phyloP scores from a whole-genome alignment of 352 stramenopile genomes.

The Phytophthora constricta region DNA sequence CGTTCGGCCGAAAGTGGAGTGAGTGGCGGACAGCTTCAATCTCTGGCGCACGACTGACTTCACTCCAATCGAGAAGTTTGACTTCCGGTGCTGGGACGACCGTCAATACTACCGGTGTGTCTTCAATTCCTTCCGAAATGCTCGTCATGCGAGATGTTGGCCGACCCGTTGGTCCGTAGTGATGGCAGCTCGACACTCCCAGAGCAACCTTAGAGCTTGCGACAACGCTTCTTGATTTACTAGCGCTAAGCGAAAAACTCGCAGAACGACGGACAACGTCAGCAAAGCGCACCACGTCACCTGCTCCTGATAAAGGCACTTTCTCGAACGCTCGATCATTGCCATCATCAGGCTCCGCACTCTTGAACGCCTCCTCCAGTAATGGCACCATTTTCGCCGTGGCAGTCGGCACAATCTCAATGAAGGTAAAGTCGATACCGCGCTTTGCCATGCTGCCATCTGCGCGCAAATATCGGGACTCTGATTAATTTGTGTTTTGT shows the following conservation, averaged over 20 bases:
- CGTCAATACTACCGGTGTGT: neutral
- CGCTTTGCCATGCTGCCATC: slow-evolving; percentile 34
- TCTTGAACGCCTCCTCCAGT: slow-evolving; percentile 31
- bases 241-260: too few relatives aligned
- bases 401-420: slow-evolving; percentile 31
- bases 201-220: slow-evolving; percentile 11
- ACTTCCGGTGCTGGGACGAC: neutral
- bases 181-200: neutral
- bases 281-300: slow-evolving; percentile 26
- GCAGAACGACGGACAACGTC: slow-evolving; percentile 17
- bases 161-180: slow-evolving; percentile 4
- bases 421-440: slow-evolving; percentile 52
- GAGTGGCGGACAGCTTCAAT: slow-evolving; percentile 43
- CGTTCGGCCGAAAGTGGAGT: slow-evolving; percentile 33
- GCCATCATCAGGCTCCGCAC: slow-evolving; percentile 5
- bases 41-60: neutral
- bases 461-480: slow-evolving; percentile 44
- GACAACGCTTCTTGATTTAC: slow-evolving; percentile 30
- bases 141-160: neutral
- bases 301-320: slow-evolving; percentile 22
- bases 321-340: slow-evolving; percentile 29
- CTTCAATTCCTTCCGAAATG: slow-evolving; percentile 20
- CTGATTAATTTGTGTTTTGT: slow-evolving; percentile 22
- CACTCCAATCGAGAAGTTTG: slow-evolving; percentile 26
- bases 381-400: slow-evolving; percentile 47